Percentiles rank a stretch among this genome's conserved stretches.
These are phyloP conservation scores for Atalantia buxifolia DNA, from an alignment of 345 rosid genomes.

Conservation along the genomic window DNA sequence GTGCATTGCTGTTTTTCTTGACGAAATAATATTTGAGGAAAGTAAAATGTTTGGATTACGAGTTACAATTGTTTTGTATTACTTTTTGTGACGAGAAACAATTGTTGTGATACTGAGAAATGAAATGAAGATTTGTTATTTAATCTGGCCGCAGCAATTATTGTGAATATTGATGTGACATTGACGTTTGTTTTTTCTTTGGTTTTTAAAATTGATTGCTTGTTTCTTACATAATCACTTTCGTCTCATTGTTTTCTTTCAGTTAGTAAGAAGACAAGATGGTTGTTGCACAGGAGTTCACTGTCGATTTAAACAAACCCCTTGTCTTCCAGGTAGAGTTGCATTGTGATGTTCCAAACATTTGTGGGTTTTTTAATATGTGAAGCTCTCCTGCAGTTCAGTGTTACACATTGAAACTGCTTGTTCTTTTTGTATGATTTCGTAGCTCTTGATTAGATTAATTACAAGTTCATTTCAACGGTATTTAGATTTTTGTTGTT, in stretches of 20 bases:
- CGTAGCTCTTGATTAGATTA: neutral
- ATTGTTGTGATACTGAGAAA: neutral
- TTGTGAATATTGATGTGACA: neutral
- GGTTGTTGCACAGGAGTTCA: conserved; percentile 80
- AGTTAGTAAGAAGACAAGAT: conserved; percentile 41
- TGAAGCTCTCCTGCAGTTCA: neutral
- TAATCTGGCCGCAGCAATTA: neutral
- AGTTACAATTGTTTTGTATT: neutral
- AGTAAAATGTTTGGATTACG: neutral
- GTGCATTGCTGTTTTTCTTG: conserved; percentile 8
- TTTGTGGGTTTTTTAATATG: neutral
- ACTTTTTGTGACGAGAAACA: neutral
- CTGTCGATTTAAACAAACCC: conserved; percentile 80
- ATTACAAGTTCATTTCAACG: conserved; percentile 1
- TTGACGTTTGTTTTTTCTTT: neutral
- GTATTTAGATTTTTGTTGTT: neutral
- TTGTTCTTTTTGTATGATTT: neutral
- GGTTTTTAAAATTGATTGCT: neutral
- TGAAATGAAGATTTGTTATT: neutral
- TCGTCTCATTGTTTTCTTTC: neutral
- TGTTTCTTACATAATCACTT: neutral
- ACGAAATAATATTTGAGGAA: neutral
- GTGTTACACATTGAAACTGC: neutral
- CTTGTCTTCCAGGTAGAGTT: conserved; percentile 84
- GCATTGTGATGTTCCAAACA: neutral